phyloP scores from a whole-genome alignment of 192 early-diverging fungal genomes.

The Backusella parvicylindrica region DNA sequence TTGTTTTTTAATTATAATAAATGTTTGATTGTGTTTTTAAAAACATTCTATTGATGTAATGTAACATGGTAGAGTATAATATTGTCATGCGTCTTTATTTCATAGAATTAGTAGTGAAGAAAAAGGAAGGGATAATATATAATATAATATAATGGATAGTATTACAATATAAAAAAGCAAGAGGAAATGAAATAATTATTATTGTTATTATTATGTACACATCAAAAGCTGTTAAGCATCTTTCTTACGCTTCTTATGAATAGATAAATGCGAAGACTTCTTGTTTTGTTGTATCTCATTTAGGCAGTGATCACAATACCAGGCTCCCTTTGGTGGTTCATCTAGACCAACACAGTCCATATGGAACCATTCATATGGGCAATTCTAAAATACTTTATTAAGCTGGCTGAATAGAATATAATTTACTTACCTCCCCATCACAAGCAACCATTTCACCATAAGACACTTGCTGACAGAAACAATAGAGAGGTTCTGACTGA shows the following conservation, averaged over 20 bases:
- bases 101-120: neutral
- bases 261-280: neutral
- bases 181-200: neutral
- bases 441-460: slow-evolving; percentile 79
- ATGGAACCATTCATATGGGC: slow-evolving; percentile 75
- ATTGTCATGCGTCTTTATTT: neutral
- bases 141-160: neutral
- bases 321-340: slow-evolving; percentile 63
- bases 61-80: neutral
- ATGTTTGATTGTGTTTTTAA: too few species aligned
- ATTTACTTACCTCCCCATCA: slow-evolving; percentile 51
- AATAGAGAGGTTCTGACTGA: slow-evolving; percentile 62
- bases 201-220: neutral
- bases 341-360: slow-evolving; percentile 64
- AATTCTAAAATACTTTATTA: slow-evolving; percentile 40
- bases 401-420: neutral
- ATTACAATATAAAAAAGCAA: neutral
- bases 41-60: too few species aligned
- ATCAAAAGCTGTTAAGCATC: slow-evolving; percentile 8
- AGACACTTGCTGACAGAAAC: slow-evolving; percentile 58
- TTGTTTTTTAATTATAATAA: too few species aligned
- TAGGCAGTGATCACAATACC: slow-evolving; percentile 58
- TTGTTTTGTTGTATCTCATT: slow-evolving; percentile 14
- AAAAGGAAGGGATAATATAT: neutral
- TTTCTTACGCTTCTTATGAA: slow-evolving; percentile 28